These are phyloP conservation scores for Colletotrichum tanaceti DNA, from an alignment of 2,329 filamentous ascomycete genomes.

Conservation along the genomic window DNA sequence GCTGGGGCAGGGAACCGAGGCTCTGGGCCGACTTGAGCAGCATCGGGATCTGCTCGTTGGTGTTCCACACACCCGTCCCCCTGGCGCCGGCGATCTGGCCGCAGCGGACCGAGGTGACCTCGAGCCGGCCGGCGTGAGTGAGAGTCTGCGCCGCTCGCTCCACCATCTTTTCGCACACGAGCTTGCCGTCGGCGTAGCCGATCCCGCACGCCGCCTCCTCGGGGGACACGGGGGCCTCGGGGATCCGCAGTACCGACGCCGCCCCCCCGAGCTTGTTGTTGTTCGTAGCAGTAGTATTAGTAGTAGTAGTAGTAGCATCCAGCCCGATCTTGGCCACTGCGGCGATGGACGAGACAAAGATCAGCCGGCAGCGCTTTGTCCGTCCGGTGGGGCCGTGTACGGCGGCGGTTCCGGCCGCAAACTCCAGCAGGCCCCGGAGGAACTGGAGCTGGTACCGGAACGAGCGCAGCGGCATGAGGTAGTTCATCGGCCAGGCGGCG, in stretches of 20 bases:
- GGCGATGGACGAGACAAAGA: not conserved
- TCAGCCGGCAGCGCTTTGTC: not conserved
- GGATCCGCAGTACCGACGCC: too few species aligned
- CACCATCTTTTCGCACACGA: constrained; percentile 43
- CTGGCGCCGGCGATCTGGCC: constrained; percentile 43
- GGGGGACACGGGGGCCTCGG: constrained; percentile 36
- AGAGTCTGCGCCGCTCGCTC: constrained; percentile 32
- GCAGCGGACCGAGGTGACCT: constrained; percentile 41
- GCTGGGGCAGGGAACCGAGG: constrained; percentile 36
- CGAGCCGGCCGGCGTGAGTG: constrained; percentile 29
- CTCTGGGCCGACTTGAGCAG: constrained; percentile 40
- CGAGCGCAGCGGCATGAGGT: constrained; percentile 39
- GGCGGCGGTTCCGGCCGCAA: too few species aligned
- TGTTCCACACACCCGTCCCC: constrained; percentile 41
- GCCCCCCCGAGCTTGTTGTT: too few species aligned
- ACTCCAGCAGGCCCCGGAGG: constrained; percentile 40
- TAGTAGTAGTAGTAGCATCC: too few species aligned
- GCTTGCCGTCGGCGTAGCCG: constrained; percentile 44
- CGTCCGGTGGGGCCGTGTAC: not conserved
- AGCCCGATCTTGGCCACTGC: constrained; percentile 22
- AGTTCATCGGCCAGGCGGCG: constrained; percentile 46
- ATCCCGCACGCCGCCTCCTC: constrained; percentile 40
- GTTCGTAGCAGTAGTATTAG: too few species aligned
- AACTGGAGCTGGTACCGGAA: constrained; percentile 44
- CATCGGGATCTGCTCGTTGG: constrained; percentile 43